These are phyloP conservation scores for Mycena galericulata DNA, from an alignment of 768 basidiomycete species.

Conservation along the genomic window DNA sequence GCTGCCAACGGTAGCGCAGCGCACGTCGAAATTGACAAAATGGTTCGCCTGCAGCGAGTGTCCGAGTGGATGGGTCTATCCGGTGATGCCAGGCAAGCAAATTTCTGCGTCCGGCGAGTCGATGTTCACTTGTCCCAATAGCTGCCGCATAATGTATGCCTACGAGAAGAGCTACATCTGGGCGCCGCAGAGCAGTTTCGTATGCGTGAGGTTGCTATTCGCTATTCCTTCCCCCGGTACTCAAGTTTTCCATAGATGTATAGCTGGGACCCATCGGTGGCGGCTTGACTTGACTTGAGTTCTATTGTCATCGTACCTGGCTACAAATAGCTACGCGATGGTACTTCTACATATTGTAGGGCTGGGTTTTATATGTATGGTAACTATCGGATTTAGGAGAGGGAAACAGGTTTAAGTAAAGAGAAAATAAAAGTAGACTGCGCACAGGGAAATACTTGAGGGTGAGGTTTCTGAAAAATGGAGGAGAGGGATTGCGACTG, in stretches of 20 bases:
- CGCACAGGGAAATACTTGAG: no score
- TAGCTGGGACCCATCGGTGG: background rate
- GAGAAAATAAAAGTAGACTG: no score
- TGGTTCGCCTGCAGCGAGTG: background rate
- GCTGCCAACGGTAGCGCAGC: background rate
- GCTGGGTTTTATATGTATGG: no score
- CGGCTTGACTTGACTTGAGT: no score
- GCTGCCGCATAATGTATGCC: background rate
- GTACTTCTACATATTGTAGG: no score
- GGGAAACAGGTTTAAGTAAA: no score
- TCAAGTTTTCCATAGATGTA: background rate
- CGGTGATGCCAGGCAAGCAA: background rate
- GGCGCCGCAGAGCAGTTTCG: background rate
- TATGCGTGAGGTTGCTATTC: background rate
- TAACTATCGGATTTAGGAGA: no score
- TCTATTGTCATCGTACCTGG: no score
- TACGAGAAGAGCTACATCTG: background rate
- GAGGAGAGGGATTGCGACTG: no score
- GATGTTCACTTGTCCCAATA: background rate
- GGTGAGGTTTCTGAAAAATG: no score
- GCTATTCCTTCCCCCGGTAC: background rate
- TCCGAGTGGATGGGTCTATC: background rate
- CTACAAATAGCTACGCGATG: no score
- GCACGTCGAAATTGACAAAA: background rate
- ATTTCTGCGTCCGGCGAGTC: background rate